Base-by-base conservation (phyloP, 192 early-diverging fungal genomes). In the Coemansia sp. region DNA sequence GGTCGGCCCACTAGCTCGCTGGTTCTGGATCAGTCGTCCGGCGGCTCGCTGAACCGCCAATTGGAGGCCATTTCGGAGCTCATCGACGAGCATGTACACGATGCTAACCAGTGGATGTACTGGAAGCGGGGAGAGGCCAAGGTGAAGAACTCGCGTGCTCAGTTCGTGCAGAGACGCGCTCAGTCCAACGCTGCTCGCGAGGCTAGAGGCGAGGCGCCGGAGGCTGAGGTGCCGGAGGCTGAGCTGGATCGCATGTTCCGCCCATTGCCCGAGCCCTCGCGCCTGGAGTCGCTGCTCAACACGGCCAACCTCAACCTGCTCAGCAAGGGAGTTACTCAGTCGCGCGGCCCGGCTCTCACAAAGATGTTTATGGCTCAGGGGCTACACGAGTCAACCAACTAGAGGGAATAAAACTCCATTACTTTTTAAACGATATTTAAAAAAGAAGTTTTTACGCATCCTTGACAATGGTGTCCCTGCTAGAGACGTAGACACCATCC, bases 401-500 rank as follows among this genome's bases (percentile, higher is more conserved):
- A 43, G 37, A 38, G 16, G 16, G 48, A 67, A 21, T 12, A 18
- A 47, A 47, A 18, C n/a, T 52, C 10, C 45, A 33, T 28, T 28
- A 23, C 13, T 41, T 23, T 31, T 43, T 4, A 39, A 20, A 23
- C 42, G 20, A 63, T 25, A 43, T n/a, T n/a, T n/a, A 14, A 50
- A 42, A 62, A 61, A 59, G 13, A 34, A 16, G 43, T 61, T 57
- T 64, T 31, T 36, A 45, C 10, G 21, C 61, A 20, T 88, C 89
- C 76, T 88, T 83, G 70, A 84, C 88, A 78, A 91, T 62, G 66
- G 66, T 79, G 35, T 77, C 85, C 89, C 90, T 93, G 84, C 91
- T 88, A 67, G 93, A 94, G 62, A 96, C 90, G 89, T 94, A 96
- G 89, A 96, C 89, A 92, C 94, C 94, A 84, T 96, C 94, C 77